Base-by-base conservation (phyloP, 176 grass and related monocot genomes). In the sorghum (Sorghum bicolor) region DNA sequence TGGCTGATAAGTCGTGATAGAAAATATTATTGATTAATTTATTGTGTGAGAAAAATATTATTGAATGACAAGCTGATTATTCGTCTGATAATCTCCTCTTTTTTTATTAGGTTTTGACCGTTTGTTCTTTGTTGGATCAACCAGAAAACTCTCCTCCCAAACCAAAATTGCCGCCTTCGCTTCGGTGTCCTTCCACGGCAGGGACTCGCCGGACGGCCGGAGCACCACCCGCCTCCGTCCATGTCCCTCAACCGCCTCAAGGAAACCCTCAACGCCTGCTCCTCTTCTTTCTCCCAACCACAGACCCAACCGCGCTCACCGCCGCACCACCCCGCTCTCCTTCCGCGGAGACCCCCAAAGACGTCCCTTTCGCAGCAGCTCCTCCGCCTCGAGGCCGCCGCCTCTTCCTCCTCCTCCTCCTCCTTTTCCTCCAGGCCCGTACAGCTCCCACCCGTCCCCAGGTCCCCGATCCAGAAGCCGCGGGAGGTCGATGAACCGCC, bases 211-310 rank as follows among this genome's bases (percentile, higher is more conserved):
- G 65, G 5, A 37, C 26, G 10, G 33, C 58, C 72, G 65, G 5
- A 37, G 31, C 22, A n/a, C 50, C 50, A 4, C 22, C 22, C 50
- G 22, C 34, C 32, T 12, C 10, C 16, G 38, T 32, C 85, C 64
- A 97, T 97, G 95, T 91, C 92, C 15, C 67, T 93, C 39, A 81
- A 86, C 66, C 86, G 84, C 43, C 75, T 94, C 16, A 97, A 97
- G 33, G 92, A 94, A 62, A 88, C 88, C 64, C 92, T 97, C 37
- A 76, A 65, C 16, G 78, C 82, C 16, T 72, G 71, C 65, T 74
- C 76, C 64, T 80, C 84, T 5, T 76, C 63, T 12, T 48, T 57
- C 12, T 69, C 79, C 63, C 68, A 66, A 52, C 63, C 67, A 76
- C 76, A 64, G 33, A 31, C 72, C 33, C 30, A 80, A 45, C 67